Base-by-base conservation (phyloP, 805 yeast species). In the Barnettozyma sp. region DNA sequence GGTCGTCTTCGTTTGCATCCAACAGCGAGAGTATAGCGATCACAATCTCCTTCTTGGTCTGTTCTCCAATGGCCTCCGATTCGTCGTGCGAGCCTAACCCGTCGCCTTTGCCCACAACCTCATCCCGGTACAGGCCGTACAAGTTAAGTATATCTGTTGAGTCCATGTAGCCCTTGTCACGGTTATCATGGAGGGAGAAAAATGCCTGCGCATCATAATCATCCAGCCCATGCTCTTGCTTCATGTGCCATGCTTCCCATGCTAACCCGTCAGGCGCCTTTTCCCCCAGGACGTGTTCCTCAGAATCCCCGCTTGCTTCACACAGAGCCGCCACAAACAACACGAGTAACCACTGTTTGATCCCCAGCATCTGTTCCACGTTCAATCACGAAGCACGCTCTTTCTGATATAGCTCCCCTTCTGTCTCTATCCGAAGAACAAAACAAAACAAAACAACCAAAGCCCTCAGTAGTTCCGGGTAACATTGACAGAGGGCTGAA, bases 221-320 rank as follows among this genome's bases (percentile, higher is more conserved):
- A 43, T 82, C 87, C 40, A 84, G 45, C 13, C 76, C 82, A 61
- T 90, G 97, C 61, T 90, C 97, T 46, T 76, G 78, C 48, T 73
- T 66, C 97, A 90, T 88, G 58, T 90, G 97, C 83, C 88, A 82
- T 47, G 72, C 71, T 50, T 81, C 85, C 94, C 94, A 84, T 13
- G 73, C 59, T 24, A 74, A 48, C 1, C 73, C 76, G 9, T 58
- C 60, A 3, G 86, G 86, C 19, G 65, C 66, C 22, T 29, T 12
- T 39, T 71, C 51, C 10, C 36, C 37, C 7, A 52, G 34, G 22
- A 47, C 45, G 7, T 55, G 51, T 10, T 38, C 44, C 11, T 40
- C 33, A 12, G 44, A 48, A 2, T 27, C 25, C 2, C 47, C 50
- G 29, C 50, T 55, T 6, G 48, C 48, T 6, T 33, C 4, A 9